Percentiles rank a stretch among this genome's conserved stretches.
Evolutionary conservation across 805 yeast species (phyloP).

Genomic region (Groenewaldozyma salmanticensis): DNA sequence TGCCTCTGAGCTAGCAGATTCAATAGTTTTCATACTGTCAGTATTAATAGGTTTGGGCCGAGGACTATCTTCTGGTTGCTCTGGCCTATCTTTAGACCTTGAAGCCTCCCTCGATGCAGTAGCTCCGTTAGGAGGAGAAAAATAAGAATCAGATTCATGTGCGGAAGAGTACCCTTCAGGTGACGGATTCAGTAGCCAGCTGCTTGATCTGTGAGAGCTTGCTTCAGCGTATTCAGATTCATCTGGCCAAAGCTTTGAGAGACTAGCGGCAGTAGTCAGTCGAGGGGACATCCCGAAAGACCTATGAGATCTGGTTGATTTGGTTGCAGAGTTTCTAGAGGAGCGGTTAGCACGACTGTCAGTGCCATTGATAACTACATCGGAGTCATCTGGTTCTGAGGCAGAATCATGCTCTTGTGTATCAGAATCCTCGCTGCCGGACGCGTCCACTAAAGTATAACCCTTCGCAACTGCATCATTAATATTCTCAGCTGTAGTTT

Average conservation of each 20-base stretch:
- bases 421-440: background rate
- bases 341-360: too few relatives aligned
- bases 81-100: too few relatives aligned
- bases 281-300: background rate
- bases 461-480: background rate
- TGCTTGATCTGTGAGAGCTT: background rate
- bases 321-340: too few relatives aligned
- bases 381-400: background rate
- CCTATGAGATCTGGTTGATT: background rate
- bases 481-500: background rate
- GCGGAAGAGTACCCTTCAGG: too few relatives aligned
- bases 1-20: too few relatives aligned
- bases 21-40: too few relatives aligned
- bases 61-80: too few relatives aligned
- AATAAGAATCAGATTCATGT: too few relatives aligned
- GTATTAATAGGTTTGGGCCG: too few relatives aligned
- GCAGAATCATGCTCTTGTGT: too few relatives aligned
- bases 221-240: background rate
- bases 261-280: background rate
- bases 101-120: too few relatives aligned
- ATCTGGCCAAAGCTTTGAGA: background rate
- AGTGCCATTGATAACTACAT: background rate
- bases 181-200: background rate
- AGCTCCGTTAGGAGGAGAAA: too few relatives aligned
- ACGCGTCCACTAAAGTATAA: background rate